Evolutionary conservation across 768 basidiomycete species (phyloP), one percentile per base, ranked within the genome.

Genomic region (Hericium erinaceus): DNA sequence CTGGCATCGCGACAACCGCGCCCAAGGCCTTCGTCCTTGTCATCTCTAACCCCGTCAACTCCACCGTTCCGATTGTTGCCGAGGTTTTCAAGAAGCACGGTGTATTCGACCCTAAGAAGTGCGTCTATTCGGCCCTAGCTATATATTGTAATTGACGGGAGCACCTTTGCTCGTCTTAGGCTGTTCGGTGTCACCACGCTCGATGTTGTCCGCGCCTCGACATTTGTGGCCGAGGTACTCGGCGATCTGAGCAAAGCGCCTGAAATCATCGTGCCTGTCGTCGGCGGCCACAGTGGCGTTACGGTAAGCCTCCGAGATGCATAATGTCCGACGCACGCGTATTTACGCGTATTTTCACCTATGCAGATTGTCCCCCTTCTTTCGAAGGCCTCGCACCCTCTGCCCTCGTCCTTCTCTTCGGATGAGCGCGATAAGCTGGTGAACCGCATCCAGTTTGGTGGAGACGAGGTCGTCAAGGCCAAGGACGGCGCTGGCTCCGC

Each of bases 31-130:
- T 89, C 66, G 83, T 98, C 48, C 83, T 94, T 52, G 94, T 99
- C 64, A 98, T 99, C 72, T 95, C 97, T 65, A 99, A 99, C 79
- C 97, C 97, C 37, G 95, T 99, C 69, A 98, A 99, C 82, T 98
- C 95, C 46, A 98, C 97, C 40, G 95, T 98, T 40, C 97, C 97
- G 51, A 92, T 99, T 67, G 92, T 93, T 49, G 92, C 84, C 15
- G 95, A 98, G 73, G 87, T 95, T 39, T 83, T 95, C 77, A 99
- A 95, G 83, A 87, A 92, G 73, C 81, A 87, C 62, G 86, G 85
- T 48, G 88, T 92, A 28, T 98, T 88, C 69, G 84, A 99, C 71
- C 89, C 93, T 61, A 97, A 89, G 78, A 82, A 83, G 95, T 93
- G 69, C 41, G 75, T 64, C 9, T 9, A 9, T 33, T 8, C 33